These are phyloP conservation scores for Acer saccharum DNA, from an alignment of 345 rosid species.

Conservation along the genomic window DNA sequence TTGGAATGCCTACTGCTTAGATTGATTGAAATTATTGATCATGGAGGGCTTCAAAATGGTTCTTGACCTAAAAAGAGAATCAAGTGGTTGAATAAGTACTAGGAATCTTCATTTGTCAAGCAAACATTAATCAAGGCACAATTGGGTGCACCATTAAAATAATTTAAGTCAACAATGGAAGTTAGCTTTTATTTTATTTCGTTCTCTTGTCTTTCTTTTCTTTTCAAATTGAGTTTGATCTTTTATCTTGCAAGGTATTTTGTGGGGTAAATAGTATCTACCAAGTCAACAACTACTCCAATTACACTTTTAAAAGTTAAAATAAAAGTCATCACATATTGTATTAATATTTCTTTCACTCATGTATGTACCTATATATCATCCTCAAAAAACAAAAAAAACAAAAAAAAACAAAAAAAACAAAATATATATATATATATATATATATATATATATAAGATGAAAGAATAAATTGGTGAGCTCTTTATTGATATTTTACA, in stretches of 20 bases:
- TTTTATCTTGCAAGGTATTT: neutral
- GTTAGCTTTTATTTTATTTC: neutral
- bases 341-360: no score
- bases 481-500: no score
- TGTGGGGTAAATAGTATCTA: conserved; percentile 3
- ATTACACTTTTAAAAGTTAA: neutral
- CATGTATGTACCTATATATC: neutral
- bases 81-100: neutral
- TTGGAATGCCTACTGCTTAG: no score
- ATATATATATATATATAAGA: no score
- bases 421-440: no score
- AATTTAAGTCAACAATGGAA: neutral
- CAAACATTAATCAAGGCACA: neutral
- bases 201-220: no score
- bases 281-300: conserved; percentile 13
- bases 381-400: no score
- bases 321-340: no score
- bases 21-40: neutral
- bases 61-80: neutral
- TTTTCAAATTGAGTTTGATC: neutral
- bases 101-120: neutral
- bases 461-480: no score
- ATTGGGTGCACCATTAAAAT: neutral
- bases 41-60: neutral
- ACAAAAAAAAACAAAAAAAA: no score